Evolutionary conservation across 352 stramenopile genomes (phyloP), one percentile per base, ranked within the genome.

Genomic region (Globisporangium camurandrum): DNA sequence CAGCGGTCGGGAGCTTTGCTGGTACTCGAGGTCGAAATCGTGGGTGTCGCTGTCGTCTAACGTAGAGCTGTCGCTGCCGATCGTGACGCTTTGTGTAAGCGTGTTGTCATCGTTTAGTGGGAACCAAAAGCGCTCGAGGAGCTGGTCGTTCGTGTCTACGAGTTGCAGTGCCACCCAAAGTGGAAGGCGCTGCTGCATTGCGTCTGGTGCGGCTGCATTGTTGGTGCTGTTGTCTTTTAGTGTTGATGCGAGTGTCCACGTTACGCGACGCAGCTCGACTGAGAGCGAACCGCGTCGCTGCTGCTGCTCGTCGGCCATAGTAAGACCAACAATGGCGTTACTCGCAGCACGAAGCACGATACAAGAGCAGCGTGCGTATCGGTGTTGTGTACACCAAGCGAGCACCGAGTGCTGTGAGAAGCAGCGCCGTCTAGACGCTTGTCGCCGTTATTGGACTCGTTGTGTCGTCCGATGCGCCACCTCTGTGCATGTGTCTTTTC

Each of bases 81-180:
- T n/a, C 66, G 38, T 28, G 12, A 87, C 44, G 50, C 54, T 75
- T 37, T 55, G 59, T 10, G 69, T 79, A 34, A 67, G 57, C 51
- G 62, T 62, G 40, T 85, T 85, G 42, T 75, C 75, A 36, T 81
- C 64, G 16, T 83, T 69, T 0, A 22, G 38, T 3, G 53, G 17
- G 53, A 87, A 87, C 75, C 75, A 87, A 14, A 84, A 56, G 36
- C 56, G 41, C 30, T 79, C 62, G 19, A 77, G 53, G 0, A 64
- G 52, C 43, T 56, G 50, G 28, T 63, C 61, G 4, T 28, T 43
- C 19, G 49, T 48, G 27, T 58, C 19, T 16, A 75, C 63, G 9
- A 85, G 33, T 52, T 75, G 51, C 49, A 86, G 66, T 26, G 51
- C 61, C 16, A 36, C 49, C 71, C 69, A 86, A 19, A 83, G n/a